Base-by-base conservation (phyloP, 1,139 yeast genomes). In the Lodderomyces pseudojiufengensis region DNA sequence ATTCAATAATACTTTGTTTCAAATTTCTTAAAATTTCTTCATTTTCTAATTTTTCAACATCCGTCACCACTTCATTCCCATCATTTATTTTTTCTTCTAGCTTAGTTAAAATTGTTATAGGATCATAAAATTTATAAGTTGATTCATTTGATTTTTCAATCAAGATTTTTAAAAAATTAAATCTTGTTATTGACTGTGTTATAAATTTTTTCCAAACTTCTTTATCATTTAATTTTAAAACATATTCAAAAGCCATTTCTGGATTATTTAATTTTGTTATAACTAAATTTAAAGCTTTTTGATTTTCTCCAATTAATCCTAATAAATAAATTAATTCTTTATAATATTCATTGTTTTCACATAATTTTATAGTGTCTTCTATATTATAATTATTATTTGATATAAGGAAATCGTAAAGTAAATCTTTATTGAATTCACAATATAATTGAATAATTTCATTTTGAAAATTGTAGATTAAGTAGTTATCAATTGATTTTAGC, bases 221-320 rank as follows among this genome's bases (percentile, higher is more conserved):
- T 23, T 65, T 59, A 48, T 86, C 95, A 36, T 81, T 78, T 45
- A 84, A 80, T 11, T 73, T 70, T 40, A 74, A 79, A 1, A 94
- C 95, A 68, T 88, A 92, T 12, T 72, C 74, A 24, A 92, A 84
- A 0, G 97, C 97, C 48, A 76, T 71, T 27, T 74, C 73, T 0
- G 96, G 94, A 52, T 90, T 94, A 38, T 81, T 73, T 36, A 88
- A 60, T 47, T 84, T 74, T 46, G 85, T 82, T 29, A 88, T 80
- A 13, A 92, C 88, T 36, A 92, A 65, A 43, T 70, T 72, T 48
- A 92, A 61, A 0, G 97, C 97, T 41, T 76, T 73, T 45, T 73
- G 75, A 42, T 82, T 79, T 46, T 85, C 85, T 1, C 98, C 98
- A 22, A 85, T 80, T 49, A 79, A 79, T 6, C 96, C 95, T 44